A percentile compares a stretch with the other conserved stretches of the same genome.
These are phyloP conservation scores for Tuber melanosporum DNA, from an alignment of 495 filamentous ascomycete species.

Conservation along the genomic window DNA sequence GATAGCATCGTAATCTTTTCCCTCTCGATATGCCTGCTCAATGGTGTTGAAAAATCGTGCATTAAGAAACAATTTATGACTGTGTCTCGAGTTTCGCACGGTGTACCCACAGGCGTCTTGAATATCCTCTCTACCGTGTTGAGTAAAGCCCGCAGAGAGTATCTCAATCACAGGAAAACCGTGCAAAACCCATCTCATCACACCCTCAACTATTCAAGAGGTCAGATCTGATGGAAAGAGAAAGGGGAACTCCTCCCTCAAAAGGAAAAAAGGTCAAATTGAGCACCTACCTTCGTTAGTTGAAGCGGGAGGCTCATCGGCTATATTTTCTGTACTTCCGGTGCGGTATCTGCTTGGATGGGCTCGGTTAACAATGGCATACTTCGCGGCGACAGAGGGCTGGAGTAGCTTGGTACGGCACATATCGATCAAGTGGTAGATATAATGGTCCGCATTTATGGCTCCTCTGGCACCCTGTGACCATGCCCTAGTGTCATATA, in stretches of 20 bases:
- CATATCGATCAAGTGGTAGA: constrained; percentile 3
- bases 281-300: constrained; percentile 9
- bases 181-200: constrained; percentile 19
- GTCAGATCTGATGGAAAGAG: neutral
- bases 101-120: neutral
- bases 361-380: constrained; percentile 21
- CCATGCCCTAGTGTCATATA: constrained; percentile 20
- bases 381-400: constrained; percentile 23
- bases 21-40: constrained; percentile 8
- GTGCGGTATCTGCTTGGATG: constrained; percentile 21
- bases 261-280: neutral
- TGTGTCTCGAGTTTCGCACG: neutral
- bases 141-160: neutral
- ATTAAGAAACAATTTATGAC: constrained; percentile 13
- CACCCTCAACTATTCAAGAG: constrained; percentile 12
- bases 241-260: neutral
- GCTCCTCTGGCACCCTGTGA: neutral
- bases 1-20: constrained; percentile 11
- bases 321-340: constrained; percentile 15
- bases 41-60: constrained; percentile 17
- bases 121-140: neutral
- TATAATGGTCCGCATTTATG: constrained; percentile 11
- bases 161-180: constrained; percentile 26
- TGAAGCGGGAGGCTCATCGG: constrained; percentile 20
- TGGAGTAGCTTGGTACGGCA: constrained; percentile 10